A percentile compares a stretch with the other conserved stretches of the same genome.
Conservation (phyloP, 106 monocot species). For the Phalaenopsis equestris region DNA sequence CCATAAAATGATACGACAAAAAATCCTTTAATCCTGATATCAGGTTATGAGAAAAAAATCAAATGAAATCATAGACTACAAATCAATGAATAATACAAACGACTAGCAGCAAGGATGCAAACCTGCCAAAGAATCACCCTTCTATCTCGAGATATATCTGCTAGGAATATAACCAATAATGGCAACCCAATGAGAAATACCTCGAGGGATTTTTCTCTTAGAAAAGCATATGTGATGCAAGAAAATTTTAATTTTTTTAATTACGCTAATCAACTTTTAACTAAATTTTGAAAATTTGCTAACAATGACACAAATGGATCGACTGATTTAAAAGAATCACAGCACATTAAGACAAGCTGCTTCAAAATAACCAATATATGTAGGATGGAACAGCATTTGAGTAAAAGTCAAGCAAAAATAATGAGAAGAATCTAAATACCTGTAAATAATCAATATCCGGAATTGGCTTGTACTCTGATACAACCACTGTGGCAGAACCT, state of each 20-base stretch:
- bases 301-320: not conserved
- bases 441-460: slow-evolving; percentile 95
- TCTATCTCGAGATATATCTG: not conserved
- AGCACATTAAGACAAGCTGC: not conserved
- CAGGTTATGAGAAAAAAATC: not conserved
- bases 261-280: not conserved
- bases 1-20: not conserved
- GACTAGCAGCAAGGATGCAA: not conserved
- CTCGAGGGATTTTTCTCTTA: not conserved
- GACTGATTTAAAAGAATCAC: not conserved
- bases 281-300: not conserved
- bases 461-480: slow-evolving; percentile 78
- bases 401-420: not conserved
- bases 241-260: not conserved
- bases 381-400: not conserved
- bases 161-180: not conserved
- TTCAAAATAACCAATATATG: not conserved
- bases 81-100: not conserved
- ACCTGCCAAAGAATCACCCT: not conserved
- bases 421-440: slow-evolving; percentile 31
- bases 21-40: not conserved
- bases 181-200: not conserved
- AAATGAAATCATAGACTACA: not conserved
- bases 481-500: slow-evolving; percentile 55
- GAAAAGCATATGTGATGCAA: not conserved